Evolutionary conservation across 225 moss, liverwort and hornwort genomes (phyloP).

Genomic region (Anthoceros angustus): DNA sequence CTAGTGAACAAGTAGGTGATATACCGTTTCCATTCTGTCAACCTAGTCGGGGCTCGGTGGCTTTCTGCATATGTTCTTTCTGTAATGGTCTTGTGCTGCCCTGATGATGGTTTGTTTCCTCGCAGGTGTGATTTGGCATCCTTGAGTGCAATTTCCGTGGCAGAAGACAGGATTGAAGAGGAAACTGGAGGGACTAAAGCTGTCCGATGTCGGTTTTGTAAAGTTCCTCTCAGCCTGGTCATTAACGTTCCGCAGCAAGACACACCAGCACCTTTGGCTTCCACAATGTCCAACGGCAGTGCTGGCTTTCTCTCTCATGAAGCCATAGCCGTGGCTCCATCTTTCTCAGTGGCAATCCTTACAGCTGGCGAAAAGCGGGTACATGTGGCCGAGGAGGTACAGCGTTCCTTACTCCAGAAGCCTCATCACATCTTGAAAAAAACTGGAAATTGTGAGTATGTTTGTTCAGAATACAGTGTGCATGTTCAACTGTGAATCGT

Average conservation of each 20-base stretch:
- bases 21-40: neutral
- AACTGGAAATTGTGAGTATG: too few species aligned
- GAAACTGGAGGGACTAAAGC: slow-evolving; percentile 29
- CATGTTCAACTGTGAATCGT: too few species aligned
- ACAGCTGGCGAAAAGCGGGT: neutral
- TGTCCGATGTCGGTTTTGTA: slow-evolving; percentile 31
- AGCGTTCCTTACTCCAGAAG: too few species aligned
- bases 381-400: neutral
- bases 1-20: slow-evolving; percentile 25
- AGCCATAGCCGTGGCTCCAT: slow-evolving; percentile 11
- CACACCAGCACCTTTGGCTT: slow-evolving; percentile 12
- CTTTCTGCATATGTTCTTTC: neutral
- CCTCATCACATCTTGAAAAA: too few species aligned
- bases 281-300: slow-evolving; percentile 15
- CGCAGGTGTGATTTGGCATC: slow-evolving; percentile 32
- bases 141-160: slow-evolving; percentile 23
- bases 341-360: neutral
- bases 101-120: neutral
- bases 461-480: too few species aligned
- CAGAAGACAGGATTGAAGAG: slow-evolving; percentile 27
- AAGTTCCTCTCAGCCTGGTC: slow-evolving; percentile 25
- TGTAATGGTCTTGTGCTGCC: neutral
- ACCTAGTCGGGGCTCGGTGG: neutral
- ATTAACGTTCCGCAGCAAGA: slow-evolving; percentile 16
- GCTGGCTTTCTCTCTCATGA: slow-evolving; percentile 26